Evolutionary conservation across 352 stramenopile genomes (phyloP), one percentile per base, ranked within the genome.

Genomic region (Globisporangium solare): DNA sequence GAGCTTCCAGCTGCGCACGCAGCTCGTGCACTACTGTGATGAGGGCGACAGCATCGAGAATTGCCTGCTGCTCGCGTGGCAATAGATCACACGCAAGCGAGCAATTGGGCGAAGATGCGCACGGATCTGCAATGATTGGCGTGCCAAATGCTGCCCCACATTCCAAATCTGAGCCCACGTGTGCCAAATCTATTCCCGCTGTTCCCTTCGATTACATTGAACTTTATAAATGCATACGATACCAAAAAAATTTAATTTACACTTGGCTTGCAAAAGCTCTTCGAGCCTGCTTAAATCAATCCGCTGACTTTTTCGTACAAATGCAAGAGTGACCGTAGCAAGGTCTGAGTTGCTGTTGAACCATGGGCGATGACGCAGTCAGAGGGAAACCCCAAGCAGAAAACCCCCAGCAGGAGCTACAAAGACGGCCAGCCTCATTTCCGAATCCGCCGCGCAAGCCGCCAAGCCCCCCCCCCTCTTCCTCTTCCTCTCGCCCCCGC

Each of bases 21-120:
- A 83, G 45, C 71, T 93, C 20, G 77, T 93, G 17, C 75, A 93
- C 58, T 93, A 93, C 70, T 93, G 83, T 51, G 70, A 83, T 40
- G 72, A 78, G 15, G 56, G 63, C 12, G 83, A 91, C 43, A 93
- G 81, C 47, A 73, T 93, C 35, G 83, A 93, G 54, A 93, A 93
- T 54, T 93, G 83, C 49, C 59, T 93, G 47, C 58, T 93, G 20
- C 71, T 93, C 45, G 80, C 81, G 15, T 93, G 79, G 81, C 48
- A 56, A 46, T 52, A 71, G 45, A n/a, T n/a, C n/a, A n/a, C n/a
- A n/a, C n/a, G n/a, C n/a, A n/a, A n/a, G n/a, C n/a, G n/a, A n/a
- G n/a, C n/a, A n/a, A n/a, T n/a, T n/a, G n/a, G n/a, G n/a, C n/a
- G n/a, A n/a, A n/a, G n/a, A n/a, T n/a, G n/a, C n/a, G n/a, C n/a